phyloP scores from a whole-genome alignment of 768 basidiomycete species.

The Tricholoma furcatifolium region DNA sequence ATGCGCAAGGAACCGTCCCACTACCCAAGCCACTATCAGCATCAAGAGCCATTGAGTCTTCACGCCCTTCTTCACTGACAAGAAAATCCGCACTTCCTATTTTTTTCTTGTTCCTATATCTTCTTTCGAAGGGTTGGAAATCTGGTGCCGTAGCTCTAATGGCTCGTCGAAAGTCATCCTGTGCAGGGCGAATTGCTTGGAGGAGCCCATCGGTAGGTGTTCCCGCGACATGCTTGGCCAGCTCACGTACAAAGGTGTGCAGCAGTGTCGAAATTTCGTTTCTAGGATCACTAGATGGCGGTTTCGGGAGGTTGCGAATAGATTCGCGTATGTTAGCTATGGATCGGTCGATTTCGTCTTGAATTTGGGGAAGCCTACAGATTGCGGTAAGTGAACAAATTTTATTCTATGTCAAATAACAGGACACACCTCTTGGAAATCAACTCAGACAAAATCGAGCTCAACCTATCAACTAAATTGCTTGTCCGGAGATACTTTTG shows the following conservation, averaged over 20 bases:
- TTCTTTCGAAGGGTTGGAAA: constrained; percentile 46
- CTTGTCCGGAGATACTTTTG: no score
- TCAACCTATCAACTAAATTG: no score
- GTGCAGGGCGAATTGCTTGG: constrained; percentile 46
- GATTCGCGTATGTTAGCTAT: no score
- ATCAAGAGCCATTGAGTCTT: constrained; percentile 2
- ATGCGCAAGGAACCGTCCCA: neutral
- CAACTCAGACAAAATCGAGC: no score
- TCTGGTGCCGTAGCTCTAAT: constrained; percentile 57
- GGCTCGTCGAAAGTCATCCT: constrained; percentile 42
- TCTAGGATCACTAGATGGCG: constrained; percentile 54
- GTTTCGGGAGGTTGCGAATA: constrained; percentile 44
- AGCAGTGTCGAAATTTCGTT: constrained; percentile 55
- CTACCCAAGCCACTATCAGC: neutral
- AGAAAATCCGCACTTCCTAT: constrained; percentile 32
- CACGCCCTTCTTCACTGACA: constrained; percentile 35
- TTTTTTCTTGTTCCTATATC: constrained; percentile 9
- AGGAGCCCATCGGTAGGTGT: no score
- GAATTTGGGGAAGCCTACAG: no score
- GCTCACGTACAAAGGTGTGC: constrained; percentile 42
- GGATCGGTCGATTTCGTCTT: no score
- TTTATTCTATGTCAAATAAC: no score
- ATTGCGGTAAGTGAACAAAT: no score
- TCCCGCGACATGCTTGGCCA: constrained; percentile 49
- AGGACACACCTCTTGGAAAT: no score